These are phyloP conservation scores for Tetracentron sinense DNA, from an alignment of 164 flowering plant genomes.

Conservation along the genomic window DNA sequence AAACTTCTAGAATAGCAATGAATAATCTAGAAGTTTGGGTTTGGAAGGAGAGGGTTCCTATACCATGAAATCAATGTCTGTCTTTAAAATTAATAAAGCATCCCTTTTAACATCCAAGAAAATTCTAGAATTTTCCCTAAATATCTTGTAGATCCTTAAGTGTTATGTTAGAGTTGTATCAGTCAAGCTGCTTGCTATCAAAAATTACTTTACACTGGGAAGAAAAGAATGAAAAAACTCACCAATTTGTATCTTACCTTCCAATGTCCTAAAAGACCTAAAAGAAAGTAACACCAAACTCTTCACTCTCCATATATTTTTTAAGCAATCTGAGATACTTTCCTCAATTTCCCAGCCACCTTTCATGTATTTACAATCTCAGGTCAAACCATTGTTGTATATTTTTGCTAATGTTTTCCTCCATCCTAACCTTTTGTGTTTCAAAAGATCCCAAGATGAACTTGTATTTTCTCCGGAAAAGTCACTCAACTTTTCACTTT, in stretches of 20 bases:
- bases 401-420: conserved; percentile 9
- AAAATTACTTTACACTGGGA: conserved; percentile 52
- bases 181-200: conserved; percentile 37
- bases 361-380: conserved; percentile 38
- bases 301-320: conserved; percentile 8
- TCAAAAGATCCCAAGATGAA: conserved; percentile 10
- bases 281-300: conserved; percentile 11
- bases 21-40: too few species aligned
- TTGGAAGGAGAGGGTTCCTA: too few species aligned
- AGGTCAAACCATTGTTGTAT: conserved; percentile 14
- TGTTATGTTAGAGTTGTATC: too few species aligned
- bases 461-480: conserved; percentile 7
- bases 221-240: too few species aligned
- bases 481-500: conserved; percentile 1
- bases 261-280: conserved; percentile 24
- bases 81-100: too few species aligned
- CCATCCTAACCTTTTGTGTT: background rate
- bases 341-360: conserved; percentile 23
- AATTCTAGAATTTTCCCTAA: too few species aligned
- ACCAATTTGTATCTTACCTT: conserved; percentile 41
- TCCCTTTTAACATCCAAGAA: too few species aligned
- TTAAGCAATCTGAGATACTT: conserved; percentile 16
- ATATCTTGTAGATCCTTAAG: too few species aligned
- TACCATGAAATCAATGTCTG: too few species aligned
- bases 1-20: too few species aligned